These are phyloP conservation scores for Fusarium papillatum DNA, from an alignment of 2,329 filamentous ascomycete species.

Conservation along the genomic window DNA sequence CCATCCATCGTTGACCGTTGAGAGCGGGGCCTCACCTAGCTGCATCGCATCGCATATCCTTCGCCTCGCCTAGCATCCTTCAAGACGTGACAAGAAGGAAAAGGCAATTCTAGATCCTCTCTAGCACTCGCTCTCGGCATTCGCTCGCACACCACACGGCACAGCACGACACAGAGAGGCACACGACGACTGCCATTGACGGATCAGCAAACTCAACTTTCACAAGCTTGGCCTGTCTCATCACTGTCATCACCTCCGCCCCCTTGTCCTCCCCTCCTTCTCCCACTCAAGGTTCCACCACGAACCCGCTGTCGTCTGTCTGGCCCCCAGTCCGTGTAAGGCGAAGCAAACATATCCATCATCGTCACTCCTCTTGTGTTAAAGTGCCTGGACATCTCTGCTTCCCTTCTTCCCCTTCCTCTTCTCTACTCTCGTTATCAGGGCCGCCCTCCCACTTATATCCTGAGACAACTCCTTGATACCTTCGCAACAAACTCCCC, in stretches of 20 bases:
- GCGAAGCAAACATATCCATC: slow-evolving; percentile 45
- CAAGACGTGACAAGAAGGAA: slow-evolving; percentile 11
- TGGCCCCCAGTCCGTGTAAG: slow-evolving; percentile 42
- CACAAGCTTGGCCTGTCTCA: slow-evolving; percentile 38
- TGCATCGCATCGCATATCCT: slow-evolving; percentile 30
- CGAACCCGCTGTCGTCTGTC: slow-evolving; percentile 43
- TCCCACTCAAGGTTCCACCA: slow-evolving; percentile 40
- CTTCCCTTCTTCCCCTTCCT: slow-evolving; percentile 18
- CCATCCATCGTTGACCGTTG: slow-evolving; percentile 26
- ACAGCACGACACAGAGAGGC: background rate
- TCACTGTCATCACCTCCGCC: slow-evolving; percentile 36
- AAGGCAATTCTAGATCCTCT: slow-evolving; percentile 29
- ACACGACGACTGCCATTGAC: background rate
- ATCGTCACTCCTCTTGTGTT: slow-evolving; percentile 34
- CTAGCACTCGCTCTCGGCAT: background rate
- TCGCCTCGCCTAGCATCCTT: slow-evolving; percentile 8
- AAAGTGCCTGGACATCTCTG: slow-evolving; percentile 19
- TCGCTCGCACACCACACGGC: slow-evolving; percentile 9
- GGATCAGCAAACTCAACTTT: slow-evolving; percentile 7
- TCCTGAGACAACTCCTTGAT: slow-evolving; percentile 22
- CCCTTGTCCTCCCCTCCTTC: slow-evolving; percentile 44
- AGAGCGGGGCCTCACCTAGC: slow-evolving; percentile 23
- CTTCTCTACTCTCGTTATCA: slow-evolving; percentile 8
- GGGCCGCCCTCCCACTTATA: slow-evolving; percentile 12
- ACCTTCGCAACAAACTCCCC: slow-evolving; percentile 10